These are phyloP conservation scores for Achaetomiella virescens DNA, from an alignment of 495 filamentous ascomycete species.

Conservation along the genomic window DNA sequence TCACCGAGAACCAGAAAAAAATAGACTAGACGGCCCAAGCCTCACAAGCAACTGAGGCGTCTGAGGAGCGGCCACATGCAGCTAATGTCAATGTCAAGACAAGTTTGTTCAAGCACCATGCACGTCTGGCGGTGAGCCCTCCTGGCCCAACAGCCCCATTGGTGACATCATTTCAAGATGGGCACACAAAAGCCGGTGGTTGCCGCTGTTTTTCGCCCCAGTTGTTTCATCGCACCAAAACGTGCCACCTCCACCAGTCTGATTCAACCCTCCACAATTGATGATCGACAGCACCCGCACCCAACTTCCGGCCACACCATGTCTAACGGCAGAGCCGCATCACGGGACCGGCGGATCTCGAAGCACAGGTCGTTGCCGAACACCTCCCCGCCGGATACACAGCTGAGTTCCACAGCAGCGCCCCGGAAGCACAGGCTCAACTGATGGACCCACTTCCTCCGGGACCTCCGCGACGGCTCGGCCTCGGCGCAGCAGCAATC, in stretches of 20 bases:
- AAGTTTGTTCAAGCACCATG: too few relatives aligned
- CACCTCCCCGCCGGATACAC: constrained; percentile 43
- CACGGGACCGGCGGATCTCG: constrained; percentile 15
- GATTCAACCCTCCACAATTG: background rate
- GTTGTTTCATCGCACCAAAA: background rate
- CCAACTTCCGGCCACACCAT: background rate
- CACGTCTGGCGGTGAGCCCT: background rate
- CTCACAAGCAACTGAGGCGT: too few relatives aligned
- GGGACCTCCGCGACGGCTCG: background rate
- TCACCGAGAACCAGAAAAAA: too few relatives aligned
- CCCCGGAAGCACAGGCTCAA: background rate
- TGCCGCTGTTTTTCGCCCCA: background rate
- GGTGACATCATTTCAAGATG: constrained; percentile 7
- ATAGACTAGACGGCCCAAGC: too few relatives aligned
- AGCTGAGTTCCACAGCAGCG: constrained; percentile 31
- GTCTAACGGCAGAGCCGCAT: constrained; percentile 3
- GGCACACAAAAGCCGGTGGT: background rate
- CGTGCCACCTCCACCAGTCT: background rate
- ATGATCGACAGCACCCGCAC: background rate
- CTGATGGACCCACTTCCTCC: constrained; percentile 14
- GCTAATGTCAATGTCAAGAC: too few relatives aligned
- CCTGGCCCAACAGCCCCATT: background rate
- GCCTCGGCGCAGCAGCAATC: constrained; percentile 31
- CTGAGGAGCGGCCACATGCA: too few relatives aligned
- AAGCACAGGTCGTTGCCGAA: constrained; percentile 37